Conservation (phyloP, 495 filamentous ascomycete genomes). For the Penicillium salamii region DNA sequence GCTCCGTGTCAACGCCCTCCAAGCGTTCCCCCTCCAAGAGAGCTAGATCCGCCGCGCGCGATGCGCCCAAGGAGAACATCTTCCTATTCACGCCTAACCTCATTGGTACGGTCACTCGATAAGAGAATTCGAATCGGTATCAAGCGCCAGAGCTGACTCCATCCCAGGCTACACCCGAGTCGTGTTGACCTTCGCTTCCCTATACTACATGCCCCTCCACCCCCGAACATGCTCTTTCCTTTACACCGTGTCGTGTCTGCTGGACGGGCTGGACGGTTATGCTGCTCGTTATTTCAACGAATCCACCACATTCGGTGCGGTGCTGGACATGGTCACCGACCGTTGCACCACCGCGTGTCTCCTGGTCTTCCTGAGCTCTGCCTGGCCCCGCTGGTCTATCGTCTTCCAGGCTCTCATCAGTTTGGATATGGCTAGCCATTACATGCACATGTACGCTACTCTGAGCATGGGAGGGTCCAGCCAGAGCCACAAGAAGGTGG, state of each 20-base stretch:
- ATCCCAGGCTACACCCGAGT: constrained; percentile 82
- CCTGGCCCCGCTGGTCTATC: constrained; percentile 88
- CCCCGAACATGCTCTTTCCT: constrained; percentile 89
- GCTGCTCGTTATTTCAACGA: constrained; percentile 87
- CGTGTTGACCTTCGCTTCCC: constrained; percentile 82
- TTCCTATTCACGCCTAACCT: constrained; percentile 95
- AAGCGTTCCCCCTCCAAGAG: constrained; percentile 24
- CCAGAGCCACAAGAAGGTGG: constrained; percentile 91
- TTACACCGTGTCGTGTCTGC: constrained; percentile 87
- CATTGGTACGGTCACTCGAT: constrained; percentile 61
- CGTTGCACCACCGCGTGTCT: constrained; percentile 93
- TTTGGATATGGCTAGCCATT: constrained; percentile 91
- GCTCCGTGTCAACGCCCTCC: constrained; percentile 25
- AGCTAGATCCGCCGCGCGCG: constrained; percentile 16
- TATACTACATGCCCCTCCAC: constrained; percentile 98
- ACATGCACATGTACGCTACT: constrained; percentile 98
- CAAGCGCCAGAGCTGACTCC: background rate
- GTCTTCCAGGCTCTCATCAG: constrained; percentile 91
- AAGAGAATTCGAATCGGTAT: background rate
- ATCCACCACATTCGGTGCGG: constrained; percentile 89
- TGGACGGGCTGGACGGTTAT: constrained; percentile 91
- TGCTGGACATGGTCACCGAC: constrained; percentile 96
- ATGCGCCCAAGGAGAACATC: constrained; percentile 71
- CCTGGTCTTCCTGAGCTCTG: constrained; percentile 87
- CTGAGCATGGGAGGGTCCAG: constrained; percentile 69